Conservation (phyloP, 208 protist genomes). For the Leishmania martiniquensis region DNA sequence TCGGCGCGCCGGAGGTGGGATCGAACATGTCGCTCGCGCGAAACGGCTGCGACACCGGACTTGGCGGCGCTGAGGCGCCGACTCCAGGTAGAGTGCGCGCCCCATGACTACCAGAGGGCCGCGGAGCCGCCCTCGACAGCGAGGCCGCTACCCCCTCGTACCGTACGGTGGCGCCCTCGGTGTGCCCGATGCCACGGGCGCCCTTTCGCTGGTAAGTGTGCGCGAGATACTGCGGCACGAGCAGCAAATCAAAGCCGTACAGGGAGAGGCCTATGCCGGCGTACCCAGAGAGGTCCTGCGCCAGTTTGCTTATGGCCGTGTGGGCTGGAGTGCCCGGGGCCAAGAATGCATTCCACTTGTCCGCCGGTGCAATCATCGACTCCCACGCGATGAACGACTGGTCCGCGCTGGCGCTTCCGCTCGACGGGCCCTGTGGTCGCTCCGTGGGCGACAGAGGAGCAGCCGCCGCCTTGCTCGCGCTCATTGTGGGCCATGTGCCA, state of each 20-base stretch:
- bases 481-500: neutral
- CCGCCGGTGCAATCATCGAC: slow-evolving; percentile 25
- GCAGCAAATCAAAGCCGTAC: slow-evolving; percentile 85
- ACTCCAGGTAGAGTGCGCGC: neutral
- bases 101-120: neutral
- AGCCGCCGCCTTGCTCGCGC: neutral
- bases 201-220: slow-evolving; percentile 32
- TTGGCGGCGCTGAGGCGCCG: neutral
- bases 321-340: slow-evolving; percentile 50
- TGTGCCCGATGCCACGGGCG: slow-evolving; percentile 37
- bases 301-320: slow-evolving; percentile 40
- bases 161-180: slow-evolving; percentile 22
- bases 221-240: slow-evolving; percentile 51
- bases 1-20: slow-evolving; percentile 51
- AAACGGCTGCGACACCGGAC: slow-evolving; percentile 10
- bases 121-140: neutral
- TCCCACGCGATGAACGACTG: slow-evolving; percentile 16
- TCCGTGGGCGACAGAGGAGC: neutral
- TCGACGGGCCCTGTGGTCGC: neutral
- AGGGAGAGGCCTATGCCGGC: slow-evolving; percentile 57
- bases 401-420: neutral
- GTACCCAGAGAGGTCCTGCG: slow-evolving; percentile 35
- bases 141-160: slow-evolving; percentile 9
- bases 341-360: slow-evolving; percentile 62
- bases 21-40: slow-evolving; percentile 63